These are phyloP conservation scores for Lavandula angustifolia DNA, from an alignment of 257 asterid genomes.

Conservation along the genomic window DNA sequence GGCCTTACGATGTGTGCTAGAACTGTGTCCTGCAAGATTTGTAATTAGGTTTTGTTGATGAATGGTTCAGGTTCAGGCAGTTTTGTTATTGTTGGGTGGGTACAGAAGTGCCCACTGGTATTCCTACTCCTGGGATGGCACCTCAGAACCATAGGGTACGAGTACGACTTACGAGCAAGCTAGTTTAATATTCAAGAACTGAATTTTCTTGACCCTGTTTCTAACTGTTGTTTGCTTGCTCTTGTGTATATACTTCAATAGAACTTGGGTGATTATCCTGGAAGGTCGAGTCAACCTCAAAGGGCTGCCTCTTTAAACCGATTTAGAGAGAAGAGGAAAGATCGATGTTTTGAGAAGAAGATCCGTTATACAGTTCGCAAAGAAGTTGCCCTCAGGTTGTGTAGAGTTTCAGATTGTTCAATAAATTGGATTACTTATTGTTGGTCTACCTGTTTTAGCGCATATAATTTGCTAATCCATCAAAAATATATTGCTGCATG, in stretches of 20 bases:
- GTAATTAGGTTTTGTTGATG: background rate
- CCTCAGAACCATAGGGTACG: conserved; percentile 74
- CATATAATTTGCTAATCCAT: too few species aligned
- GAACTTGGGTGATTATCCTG: conserved; percentile 71
- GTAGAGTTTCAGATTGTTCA: conserved; percentile 22
- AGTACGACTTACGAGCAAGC: background rate
- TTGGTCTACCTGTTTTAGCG: background rate
- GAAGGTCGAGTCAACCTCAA: conserved; percentile 78
- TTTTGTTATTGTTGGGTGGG: conserved; percentile 84
- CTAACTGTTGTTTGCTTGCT: conserved; percentile 20
- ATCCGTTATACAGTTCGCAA: conserved; percentile 93
- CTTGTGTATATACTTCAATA: conserved; percentile 34
- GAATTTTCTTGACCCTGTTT: conserved; percentile 9
- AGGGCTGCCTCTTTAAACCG: conserved; percentile 92
- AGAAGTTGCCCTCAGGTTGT: conserved; percentile 97
- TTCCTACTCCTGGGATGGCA: conserved; percentile 69
- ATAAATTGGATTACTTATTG: background rate
- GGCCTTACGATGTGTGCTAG: background rate
- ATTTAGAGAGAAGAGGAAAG: conserved; percentile 94
- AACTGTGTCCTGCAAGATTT: conserved; percentile 16
- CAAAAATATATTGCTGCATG: background rate
- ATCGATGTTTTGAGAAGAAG: conserved; percentile 89
- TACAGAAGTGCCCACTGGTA: conserved; percentile 74
- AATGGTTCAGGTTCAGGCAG: conserved; percentile 80
- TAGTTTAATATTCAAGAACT: conserved; percentile 18